Evolutionary conservation across 1,139 yeast genomes (phyloP).

Genomic region (Pichia sp.): DNA sequence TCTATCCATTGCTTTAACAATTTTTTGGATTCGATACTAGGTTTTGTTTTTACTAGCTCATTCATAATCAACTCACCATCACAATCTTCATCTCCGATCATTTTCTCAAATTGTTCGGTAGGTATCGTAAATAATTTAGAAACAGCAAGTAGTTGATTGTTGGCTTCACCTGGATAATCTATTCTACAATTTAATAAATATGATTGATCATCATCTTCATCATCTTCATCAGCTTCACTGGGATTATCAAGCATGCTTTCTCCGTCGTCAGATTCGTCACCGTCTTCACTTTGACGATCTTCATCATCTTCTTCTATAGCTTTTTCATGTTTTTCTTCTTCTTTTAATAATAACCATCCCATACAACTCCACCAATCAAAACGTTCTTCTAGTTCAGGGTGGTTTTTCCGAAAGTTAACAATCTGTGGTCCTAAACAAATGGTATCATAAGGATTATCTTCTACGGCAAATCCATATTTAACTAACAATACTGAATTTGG

Average conservation of each 20-base stretch:
- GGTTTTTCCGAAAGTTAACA: slow-evolving; percentile 17
- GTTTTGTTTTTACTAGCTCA: not conserved
- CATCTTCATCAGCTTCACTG: slow-evolving; percentile 22
- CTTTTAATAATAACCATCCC: slow-evolving; percentile 14
- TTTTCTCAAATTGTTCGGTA: slow-evolving; percentile 15
- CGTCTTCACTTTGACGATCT: slow-evolving; percentile 20
- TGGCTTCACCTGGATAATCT: slow-evolving; percentile 34
- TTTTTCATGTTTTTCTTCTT: slow-evolving; percentile 12
- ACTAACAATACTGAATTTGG: slow-evolving; percentile 61
- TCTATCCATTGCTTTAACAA: slow-evolving; percentile 6
- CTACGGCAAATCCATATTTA: slow-evolving; percentile 66
- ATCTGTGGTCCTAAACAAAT: slow-evolving; percentile 54
- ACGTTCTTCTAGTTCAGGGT: slow-evolving; percentile 38
- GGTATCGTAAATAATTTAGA: slow-evolving; percentile 31
- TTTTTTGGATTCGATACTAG: not conserved
- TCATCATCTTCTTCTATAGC: slow-evolving; percentile 13
- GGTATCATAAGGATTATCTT: slow-evolving; percentile 50
- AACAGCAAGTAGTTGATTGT: slow-evolving; percentile 36
- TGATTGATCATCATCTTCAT: slow-evolving; percentile 22
- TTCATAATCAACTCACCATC: slow-evolving; percentile 6
- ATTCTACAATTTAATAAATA: slow-evolving; percentile 38
- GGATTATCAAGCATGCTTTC: too few relatives aligned
- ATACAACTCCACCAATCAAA: slow-evolving; percentile 62
- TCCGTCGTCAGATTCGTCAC: slow-evolving; percentile 17
- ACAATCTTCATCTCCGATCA: slow-evolving; percentile 8